Evolutionary conservation across 345 rosid species (phyloP).

Genomic region (Salix brachista): DNA sequence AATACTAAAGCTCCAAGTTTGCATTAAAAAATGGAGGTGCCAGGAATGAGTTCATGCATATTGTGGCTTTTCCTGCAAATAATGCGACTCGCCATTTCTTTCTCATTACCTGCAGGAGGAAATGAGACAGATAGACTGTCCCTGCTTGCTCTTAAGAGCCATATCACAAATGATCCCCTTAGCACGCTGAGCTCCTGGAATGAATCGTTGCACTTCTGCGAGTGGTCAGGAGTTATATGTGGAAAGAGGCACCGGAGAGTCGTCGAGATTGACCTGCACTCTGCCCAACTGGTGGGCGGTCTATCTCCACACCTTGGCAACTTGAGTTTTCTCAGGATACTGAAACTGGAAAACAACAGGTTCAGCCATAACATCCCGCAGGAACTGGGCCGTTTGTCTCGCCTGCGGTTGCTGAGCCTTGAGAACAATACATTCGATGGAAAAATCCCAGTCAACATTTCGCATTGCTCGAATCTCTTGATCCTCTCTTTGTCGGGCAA

Average conservation of each 20-base stretch:
- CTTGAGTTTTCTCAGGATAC: background rate
- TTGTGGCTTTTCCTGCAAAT: background rate
- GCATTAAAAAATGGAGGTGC: no score
- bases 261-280: background rate
- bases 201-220: slow-evolving; percentile 1
- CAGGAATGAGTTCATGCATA: background rate
- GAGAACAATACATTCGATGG: slow-evolving; percentile 24
- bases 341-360: slow-evolving; percentile 17
- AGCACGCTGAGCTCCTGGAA: slow-evolving; percentile 11
- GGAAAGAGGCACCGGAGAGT: background rate
- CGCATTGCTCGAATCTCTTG: slow-evolving; percentile 19
- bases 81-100: background rate
- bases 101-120: background rate
- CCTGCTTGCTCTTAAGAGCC: background rate
- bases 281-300: background rate
- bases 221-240: slow-evolving; percentile 8
- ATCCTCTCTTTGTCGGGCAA: slow-evolving; percentile 10
- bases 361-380: slow-evolving; percentile 22
- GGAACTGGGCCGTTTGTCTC: slow-evolving; percentile 22
- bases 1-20: no score
- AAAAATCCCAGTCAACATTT: slow-evolving; percentile 21
- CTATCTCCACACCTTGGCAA: slow-evolving; percentile 15
- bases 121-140: background rate
- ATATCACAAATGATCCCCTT: background rate
- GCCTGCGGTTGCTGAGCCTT: slow-evolving; percentile 5